Evolutionary conservation across 2,329 filamentous ascomycete genomes (phyloP).

Genomic region (Hypoxylon sp.): DNA sequence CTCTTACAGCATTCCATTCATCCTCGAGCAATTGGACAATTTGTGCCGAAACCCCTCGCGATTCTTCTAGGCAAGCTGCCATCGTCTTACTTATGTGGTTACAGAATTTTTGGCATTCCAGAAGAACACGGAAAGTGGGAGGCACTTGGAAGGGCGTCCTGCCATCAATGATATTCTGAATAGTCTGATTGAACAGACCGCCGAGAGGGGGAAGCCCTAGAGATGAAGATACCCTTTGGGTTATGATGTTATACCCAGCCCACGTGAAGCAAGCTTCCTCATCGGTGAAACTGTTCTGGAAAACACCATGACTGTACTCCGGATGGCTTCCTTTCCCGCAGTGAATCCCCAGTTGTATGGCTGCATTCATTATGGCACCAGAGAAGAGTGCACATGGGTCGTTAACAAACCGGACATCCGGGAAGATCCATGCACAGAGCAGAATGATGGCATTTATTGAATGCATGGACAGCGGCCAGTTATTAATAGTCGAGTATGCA

Average conservation of each 20-base stretch:
- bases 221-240: constrained; percentile 63
- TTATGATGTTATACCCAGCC: constrained; percentile 67
- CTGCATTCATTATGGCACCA: constrained; percentile 63
- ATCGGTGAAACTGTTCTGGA: constrained; percentile 62
- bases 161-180: constrained; percentile 62
- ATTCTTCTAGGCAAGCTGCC: constrained; percentile 62
- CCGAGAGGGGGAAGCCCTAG: constrained; percentile 64
- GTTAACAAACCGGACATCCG: constrained; percentile 65
- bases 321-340: constrained; percentile 66
- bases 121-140: constrained; percentile 61
- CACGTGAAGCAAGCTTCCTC: constrained; percentile 69
- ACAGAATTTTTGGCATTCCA: constrained; percentile 66
- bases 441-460: constrained; percentile 68
- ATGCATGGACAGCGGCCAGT: constrained; percentile 61
- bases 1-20: constrained; percentile 65
- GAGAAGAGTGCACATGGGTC: constrained; percentile 66
- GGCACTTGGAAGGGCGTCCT: constrained; percentile 60
- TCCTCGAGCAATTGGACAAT: constrained; percentile 66
- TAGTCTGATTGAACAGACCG: constrained; percentile 64
- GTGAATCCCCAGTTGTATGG: constrained; percentile 65
- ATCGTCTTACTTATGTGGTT: constrained; percentile 66
- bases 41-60: constrained; percentile 62
- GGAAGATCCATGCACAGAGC: constrained; percentile 66
- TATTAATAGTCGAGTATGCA: constrained; percentile 61
- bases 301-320: constrained; percentile 63